phyloP scores from a whole-genome alignment of 495 filamentous ascomycete genomes.

The Echria macrotheca region DNA sequence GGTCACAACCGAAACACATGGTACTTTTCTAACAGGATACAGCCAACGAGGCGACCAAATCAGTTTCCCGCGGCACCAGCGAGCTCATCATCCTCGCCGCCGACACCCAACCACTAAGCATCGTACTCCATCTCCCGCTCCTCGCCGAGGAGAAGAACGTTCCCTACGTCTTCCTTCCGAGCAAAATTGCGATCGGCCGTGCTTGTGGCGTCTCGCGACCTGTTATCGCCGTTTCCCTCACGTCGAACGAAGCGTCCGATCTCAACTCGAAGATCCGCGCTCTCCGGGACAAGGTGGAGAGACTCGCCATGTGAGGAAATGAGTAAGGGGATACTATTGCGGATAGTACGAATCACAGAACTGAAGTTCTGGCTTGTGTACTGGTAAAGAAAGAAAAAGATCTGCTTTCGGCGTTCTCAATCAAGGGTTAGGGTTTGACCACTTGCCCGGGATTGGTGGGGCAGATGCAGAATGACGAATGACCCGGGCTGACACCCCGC shows the following conservation, averaged over 20 bases:
- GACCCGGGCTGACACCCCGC: constrained; percentile 13
- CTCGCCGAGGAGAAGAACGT: constrained; percentile 62
- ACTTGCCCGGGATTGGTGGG: too few species aligned
- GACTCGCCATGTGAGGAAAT: constrained; percentile 78
- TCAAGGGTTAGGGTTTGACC: neutral
- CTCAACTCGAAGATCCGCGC: constrained; percentile 75
- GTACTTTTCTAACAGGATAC: neutral
- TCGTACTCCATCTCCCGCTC: constrained; percentile 87
- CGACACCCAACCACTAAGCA: constrained; percentile 79
- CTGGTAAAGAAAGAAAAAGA: neutral
- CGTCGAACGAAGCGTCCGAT: constrained; percentile 88
- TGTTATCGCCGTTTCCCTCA: constrained; percentile 84
- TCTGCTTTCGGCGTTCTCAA: neutral
- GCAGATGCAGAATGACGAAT: constrained; percentile 18
- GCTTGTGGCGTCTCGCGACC: constrained; percentile 79
- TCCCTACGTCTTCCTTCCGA: constrained; percentile 41
- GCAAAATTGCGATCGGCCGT: constrained; percentile 66
- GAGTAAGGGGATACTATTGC: neutral
- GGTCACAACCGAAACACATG: too few species aligned
- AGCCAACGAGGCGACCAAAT: constrained; percentile 68
- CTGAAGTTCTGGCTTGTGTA: neutral
- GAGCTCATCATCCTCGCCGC: constrained; percentile 88
- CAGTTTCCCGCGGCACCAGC: constrained; percentile 79
- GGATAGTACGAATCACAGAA: too few species aligned
- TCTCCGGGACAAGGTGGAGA: constrained; percentile 93